Evolutionary conservation across 257 asterid genomes (phyloP).

Genomic region (Solanum pinnatisectum): DNA sequence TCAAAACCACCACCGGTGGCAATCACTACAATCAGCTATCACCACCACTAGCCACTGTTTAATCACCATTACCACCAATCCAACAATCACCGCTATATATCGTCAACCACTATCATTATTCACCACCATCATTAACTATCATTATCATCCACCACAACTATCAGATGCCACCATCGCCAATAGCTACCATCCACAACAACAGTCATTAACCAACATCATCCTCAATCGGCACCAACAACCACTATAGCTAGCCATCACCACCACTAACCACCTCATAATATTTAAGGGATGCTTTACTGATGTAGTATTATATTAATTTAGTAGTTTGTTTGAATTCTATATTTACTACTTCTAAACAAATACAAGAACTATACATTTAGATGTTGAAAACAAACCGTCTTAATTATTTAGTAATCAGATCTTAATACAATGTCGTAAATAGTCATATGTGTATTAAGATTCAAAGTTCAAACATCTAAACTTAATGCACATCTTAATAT

Average conservation of each 20-base stretch:
- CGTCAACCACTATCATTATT: not conserved
- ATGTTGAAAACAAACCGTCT: not conserved
- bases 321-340: not conserved
- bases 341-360: not conserved
- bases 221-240: not conserved
- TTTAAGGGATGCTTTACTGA: not conserved
- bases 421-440: not conserved
- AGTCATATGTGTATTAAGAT: not conserved
- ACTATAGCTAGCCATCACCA: not conserved
- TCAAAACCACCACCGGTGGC: not conserved
- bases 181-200: not conserved
- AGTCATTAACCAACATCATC: not conserved
- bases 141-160: not conserved
- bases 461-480: not conserved
- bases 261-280: not conserved
- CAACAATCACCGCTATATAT: not conserved
- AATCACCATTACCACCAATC: not conserved
- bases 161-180: not conserved
- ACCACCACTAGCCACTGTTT: not conserved
- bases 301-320: not conserved
- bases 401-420: not conserved
- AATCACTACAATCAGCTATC: not conserved
- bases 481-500: not conserved
- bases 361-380: not conserved
- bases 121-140: not conserved